Evolutionary conservation across 441 rosid genomes (phyloP).

Genomic region (Eutrema salsugineum): DNA sequence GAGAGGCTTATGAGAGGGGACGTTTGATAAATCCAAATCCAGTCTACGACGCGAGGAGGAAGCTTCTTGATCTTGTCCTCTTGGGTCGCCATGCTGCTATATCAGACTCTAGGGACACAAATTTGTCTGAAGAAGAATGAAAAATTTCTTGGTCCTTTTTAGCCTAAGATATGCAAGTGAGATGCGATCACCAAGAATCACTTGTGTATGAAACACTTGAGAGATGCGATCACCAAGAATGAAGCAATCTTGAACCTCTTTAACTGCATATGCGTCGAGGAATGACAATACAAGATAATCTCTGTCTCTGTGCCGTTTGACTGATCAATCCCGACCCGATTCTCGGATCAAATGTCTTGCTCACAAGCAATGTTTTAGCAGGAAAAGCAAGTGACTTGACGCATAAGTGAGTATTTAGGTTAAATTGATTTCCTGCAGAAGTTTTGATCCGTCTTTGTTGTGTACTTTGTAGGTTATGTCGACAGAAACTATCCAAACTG

Average conservation of each 20-base stretch:
- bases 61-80: constrained; percentile 76
- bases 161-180: not conserved
- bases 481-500: constrained; percentile 5
- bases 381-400: not conserved
- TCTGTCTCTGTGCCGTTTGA: not conserved
- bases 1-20: constrained; percentile 85
- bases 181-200: constrained; percentile 7
- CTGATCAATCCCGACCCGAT: not conserved
- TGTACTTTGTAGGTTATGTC: constrained; percentile 2
- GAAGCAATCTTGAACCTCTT: not conserved
- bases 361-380: not conserved
- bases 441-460: not conserved
- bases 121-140: constrained; percentile 32
- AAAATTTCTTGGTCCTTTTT: not conserved
- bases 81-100: constrained; percentile 57
- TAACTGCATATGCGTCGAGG: not conserved
- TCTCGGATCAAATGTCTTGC: not conserved
- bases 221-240: constrained; percentile 11
- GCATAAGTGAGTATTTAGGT: not conserved
- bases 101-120: constrained; percentile 24
- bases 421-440: not conserved
- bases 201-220: not conserved
- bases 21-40: constrained; percentile 59
- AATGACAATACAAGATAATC: not conserved
- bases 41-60: constrained; percentile 63